Evolutionary conservation across 1,284 basidiomycete genomes (phyloP), one percentile per base, ranked within the genome.

Genomic region (Tilletia walkeri): DNA sequence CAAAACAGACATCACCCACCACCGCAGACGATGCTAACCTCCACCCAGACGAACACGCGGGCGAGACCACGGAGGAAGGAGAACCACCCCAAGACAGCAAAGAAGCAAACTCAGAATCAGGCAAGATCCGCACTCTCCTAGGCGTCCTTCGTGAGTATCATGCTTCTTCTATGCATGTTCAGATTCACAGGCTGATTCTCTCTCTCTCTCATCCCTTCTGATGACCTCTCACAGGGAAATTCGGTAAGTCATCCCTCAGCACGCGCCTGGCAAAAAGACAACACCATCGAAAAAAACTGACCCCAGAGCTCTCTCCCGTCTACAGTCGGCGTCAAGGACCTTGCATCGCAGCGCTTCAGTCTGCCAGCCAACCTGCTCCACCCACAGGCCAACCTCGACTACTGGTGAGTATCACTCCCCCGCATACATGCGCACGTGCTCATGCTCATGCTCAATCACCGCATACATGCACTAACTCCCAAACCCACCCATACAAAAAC

Each of bases 241-340:
- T 53, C 7, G 50, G 50, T 24, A 9, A 53, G 50, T 53, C 20
- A n/a, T 18, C 12, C 9, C 41, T 9, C 14, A 9, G 41, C 41
- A 45, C 41, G 6, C 41, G 41, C 41, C 41, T 45, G 41, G 41
- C 47, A 48, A n/a, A n/a, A 10, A 48, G 47, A n/a, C n/a, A 10
- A 12, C 47, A n/a, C 12, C 12, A n/a, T 12, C 47, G 47, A 48
- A 2, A 10, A 10, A 48, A 48, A n/a, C 47, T 48, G 47, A 48
- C 12, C 47, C 10, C n/a, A 10, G 10, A 10, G 7, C 20, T 24
- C 3, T 53, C 18, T 53, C 24, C 24, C 24, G 2, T 53, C 20
- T 24, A 18, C 50, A 61, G 63, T 65, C 16, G 39, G 63, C 38
- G 63, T 65, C 63, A 65, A 65, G 30, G 63, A 65, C 63, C 63